Percentiles rank a stretch among this genome's conserved stretches.
Conservation (phyloP, 352 stramenopile species). For the Phytophthora europaea region DNA sequence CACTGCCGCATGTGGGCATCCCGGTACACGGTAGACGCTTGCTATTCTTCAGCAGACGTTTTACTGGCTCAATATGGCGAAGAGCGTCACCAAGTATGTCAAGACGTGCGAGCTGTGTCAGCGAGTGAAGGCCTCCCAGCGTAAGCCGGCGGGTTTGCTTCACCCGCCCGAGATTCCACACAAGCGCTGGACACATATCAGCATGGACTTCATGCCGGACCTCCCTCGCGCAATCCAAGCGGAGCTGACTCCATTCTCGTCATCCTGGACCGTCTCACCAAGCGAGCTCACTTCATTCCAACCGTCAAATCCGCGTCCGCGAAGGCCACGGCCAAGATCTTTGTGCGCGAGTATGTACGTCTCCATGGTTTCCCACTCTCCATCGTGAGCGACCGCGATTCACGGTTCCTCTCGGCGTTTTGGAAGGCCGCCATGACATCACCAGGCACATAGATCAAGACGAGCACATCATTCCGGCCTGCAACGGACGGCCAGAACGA, state of each 20-base stretch:
- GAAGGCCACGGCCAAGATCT: background rate
- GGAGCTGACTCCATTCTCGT: background rate
- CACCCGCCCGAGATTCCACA: background rate
- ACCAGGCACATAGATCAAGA: too few species aligned
- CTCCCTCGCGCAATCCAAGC: background rate
- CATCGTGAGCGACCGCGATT: constrained; percentile 7
- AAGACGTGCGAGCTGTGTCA: background rate
- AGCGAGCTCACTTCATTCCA: background rate
- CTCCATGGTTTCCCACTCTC: constrained; percentile 1
- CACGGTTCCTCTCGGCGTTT: too few species aligned
- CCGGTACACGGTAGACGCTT: background rate
- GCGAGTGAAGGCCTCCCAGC: background rate
- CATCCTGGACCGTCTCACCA: background rate
- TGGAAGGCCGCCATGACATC: too few species aligned
- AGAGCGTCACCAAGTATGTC: background rate
- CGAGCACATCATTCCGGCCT: background rate
- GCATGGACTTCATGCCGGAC: constrained; percentile 1
- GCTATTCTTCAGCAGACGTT: background rate
- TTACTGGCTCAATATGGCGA: background rate
- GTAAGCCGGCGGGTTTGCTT: background rate
- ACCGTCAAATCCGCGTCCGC: background rate
- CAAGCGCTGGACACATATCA: background rate
- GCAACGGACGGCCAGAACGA: background rate
- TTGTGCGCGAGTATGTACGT: background rate
- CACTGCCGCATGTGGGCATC: background rate